Percentiles rank a stretch among this genome's conserved stretches.
phyloP scores from a whole-genome alignment of 352 stramenopile genomes.

The Bremia lactucae region DNA sequence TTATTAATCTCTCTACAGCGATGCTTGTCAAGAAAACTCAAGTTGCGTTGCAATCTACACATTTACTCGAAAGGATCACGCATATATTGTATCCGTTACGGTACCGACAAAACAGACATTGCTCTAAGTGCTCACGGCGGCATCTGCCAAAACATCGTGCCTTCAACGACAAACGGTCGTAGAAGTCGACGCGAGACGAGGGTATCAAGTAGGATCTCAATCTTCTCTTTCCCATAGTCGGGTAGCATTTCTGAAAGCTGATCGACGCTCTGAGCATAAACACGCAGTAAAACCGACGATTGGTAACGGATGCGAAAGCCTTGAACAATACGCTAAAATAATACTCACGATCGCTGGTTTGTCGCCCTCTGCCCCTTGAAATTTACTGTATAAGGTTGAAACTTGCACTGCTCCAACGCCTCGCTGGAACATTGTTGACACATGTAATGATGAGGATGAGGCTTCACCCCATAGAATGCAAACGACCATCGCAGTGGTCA shows the following conservation, averaged over 20 bases:
- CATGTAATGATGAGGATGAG: neutral
- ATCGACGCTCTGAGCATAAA: conserved; percentile 47
- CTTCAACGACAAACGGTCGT: conserved; percentile 75
- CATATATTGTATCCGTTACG: conserved; percentile 13
- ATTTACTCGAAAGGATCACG: neutral
- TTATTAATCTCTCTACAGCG: too few relatives aligned
- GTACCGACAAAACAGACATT: conserved; percentile 5
- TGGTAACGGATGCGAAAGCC: conserved; percentile 9
- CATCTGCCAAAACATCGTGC: conserved; percentile 78
- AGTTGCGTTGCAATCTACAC: neutral
- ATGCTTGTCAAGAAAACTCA: too few relatives aligned
- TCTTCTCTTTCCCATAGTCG: conserved; percentile 54
- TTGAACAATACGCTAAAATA: conserved; percentile 10
- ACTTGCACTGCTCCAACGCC: conserved; percentile 72
- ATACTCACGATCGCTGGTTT: conserved; percentile 57
- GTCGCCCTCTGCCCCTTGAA: conserved; percentile 38
- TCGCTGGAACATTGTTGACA: conserved; percentile 20
- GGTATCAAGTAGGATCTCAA: conserved; percentile 70
- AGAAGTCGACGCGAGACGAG: conserved; percentile 65
- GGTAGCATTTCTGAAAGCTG: conserved; percentile 60
- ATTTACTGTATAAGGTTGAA: conserved; percentile 79
- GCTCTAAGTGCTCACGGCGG: conserved; percentile 6
- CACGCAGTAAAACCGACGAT: neutral
- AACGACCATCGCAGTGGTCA: neutral
- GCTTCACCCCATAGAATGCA: conserved; percentile 7